Evolutionary conservation across 768 basidiomycete genomes (phyloP).

Genomic region (Lentinula boryana): DNA sequence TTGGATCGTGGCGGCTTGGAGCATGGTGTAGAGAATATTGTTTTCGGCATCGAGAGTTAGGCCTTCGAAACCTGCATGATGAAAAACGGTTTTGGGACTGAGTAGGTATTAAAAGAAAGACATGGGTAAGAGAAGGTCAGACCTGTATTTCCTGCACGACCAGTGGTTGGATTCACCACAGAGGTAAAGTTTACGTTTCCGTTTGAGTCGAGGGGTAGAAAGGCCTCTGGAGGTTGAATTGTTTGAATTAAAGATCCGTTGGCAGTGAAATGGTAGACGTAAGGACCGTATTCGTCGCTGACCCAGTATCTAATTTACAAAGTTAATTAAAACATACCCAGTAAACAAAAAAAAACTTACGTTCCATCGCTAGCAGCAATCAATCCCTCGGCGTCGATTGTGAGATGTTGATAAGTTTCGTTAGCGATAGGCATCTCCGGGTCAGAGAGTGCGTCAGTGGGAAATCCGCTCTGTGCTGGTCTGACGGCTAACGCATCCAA

Average conservation of each 20-base stretch:
- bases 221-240: conserved; percentile 53
- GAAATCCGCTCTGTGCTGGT: conserved; percentile 25
- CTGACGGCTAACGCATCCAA: conserved; percentile 48
- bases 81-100: not conserved
- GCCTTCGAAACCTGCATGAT: conserved; percentile 47
- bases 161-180: conserved; percentile 39
- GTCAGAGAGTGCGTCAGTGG: conserved; percentile 26
- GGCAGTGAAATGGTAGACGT: conserved; percentile 49
- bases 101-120: not conserved
- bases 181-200: conserved; percentile 52
- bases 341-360: conserved; percentile 22
- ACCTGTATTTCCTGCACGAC: conserved; percentile 54
- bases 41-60: conserved; percentile 45
- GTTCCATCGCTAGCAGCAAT: conserved; percentile 53
- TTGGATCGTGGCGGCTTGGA: conserved; percentile 59
- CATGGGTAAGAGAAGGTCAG: not conserved
- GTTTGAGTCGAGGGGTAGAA: conserved; percentile 38
- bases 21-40: conserved; percentile 49
- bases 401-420: conserved; percentile 35
- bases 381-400: conserved; percentile 54
- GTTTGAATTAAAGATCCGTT: conserved; percentile 45
- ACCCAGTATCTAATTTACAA: conserved; percentile 44
- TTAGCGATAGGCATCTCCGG: conserved; percentile 43
- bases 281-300: conserved; percentile 67
- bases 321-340: too few species aligned